Conservation (phyloP, 1,284 basidiomycete species). For the Papiliotrema terrestris region DNA sequence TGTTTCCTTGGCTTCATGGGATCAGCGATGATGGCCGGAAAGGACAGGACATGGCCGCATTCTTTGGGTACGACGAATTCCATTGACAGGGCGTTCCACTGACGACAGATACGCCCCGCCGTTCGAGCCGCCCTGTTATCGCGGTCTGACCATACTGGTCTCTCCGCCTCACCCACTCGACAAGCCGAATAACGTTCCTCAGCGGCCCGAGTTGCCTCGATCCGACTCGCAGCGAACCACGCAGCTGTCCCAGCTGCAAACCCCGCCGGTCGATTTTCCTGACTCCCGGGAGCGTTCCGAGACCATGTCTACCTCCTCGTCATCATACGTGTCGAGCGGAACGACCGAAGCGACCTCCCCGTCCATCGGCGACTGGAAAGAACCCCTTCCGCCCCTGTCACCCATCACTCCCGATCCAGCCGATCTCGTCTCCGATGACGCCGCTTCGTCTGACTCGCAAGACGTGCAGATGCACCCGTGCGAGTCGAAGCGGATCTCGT, state of each 20-base stretch:
- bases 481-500: conserved; percentile 33
- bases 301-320: conserved; percentile 36
- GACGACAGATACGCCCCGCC: conserved; percentile 28
- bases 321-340: conserved; percentile 33
- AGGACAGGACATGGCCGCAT: conserved; percentile 43
- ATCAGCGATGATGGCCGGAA: conserved; percentile 46
- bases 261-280: conserved; percentile 5
- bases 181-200: not conserved
- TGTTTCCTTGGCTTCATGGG: conserved; percentile 50
- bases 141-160: conserved; percentile 42
- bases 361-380: conserved; percentile 19
- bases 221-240: conserved; percentile 1
- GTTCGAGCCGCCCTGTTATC: conserved; percentile 46
- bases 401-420: conserved; percentile 4
- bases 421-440: no score
- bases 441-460: not conserved
- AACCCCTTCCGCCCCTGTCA: conserved; percentile 11
- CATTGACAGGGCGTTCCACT: not conserved
- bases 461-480: conserved; percentile 47
- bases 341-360: conserved; percentile 33
- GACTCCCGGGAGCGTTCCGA: conserved; percentile 26
- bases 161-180: conserved; percentile 38
- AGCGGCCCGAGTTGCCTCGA: conserved; percentile 3
- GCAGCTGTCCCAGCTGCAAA: not conserved
- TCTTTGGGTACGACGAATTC: conserved; percentile 36